Base-by-base conservation (phyloP, 805 yeast species). In the Wickerhamiella allomyrinae region DNA sequence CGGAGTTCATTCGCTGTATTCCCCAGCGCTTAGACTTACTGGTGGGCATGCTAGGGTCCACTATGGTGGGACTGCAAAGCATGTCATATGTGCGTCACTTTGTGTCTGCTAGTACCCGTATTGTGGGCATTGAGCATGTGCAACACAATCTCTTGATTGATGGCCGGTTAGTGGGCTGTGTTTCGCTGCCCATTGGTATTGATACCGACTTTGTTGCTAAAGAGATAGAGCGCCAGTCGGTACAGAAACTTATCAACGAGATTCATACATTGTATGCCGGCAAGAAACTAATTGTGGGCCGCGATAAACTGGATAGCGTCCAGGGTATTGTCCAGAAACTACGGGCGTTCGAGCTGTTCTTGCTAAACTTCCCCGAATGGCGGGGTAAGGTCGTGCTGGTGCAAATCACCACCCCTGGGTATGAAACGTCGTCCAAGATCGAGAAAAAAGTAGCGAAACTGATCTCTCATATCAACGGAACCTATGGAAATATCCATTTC, bases 341-440 rank as follows among this genome's bases (percentile, higher is more conserved):
- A 29, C 80, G 85, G 60, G 96, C 96, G 0, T 87, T 79, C 61
- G 94, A 84, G 54, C 74, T 77, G 63, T 84, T 91, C 50, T 66
- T 91, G 49, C 83, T 80, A 45, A 77, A 82, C 82, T 86, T 77
- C 52, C 98, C 99, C 2, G 86, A 86, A 49, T 85, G 94, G 94
- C 69, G 81, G 43, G 81, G 77, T 34, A 76, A 79, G 46, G 95
- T 86, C 14, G 91, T 85, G 3, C 66, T 89, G 51, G 80, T 91
- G 51, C 98, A 91, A 63, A 95, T 91, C 20, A 81, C 94, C 3
- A 77, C 86, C 37, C 93, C 94, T 17, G 77, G 80, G 6, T 66
- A 69, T 41, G 73, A 73, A 53, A 66, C 65, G 40, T 69, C 78
- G 7, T 65, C 75, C 20, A 77, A 74, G 55, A 66, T 84, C 33